Conservation (phyloP, 352 stramenopile genomes). For the Phytophthora capsici region DNA sequence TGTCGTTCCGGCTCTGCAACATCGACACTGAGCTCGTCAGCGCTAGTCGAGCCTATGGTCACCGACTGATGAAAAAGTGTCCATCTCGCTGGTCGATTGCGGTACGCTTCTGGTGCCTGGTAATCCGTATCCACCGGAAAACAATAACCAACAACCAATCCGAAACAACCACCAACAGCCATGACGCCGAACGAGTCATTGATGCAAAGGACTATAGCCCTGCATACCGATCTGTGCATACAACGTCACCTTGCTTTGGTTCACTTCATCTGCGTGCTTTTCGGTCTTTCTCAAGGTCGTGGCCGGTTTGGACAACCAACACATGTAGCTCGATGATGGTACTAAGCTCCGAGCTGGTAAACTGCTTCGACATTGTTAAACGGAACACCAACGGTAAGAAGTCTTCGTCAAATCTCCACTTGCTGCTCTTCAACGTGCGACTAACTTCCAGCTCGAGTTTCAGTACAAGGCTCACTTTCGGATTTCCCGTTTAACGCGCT, state of each 20-base stretch:
- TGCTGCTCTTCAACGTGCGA: constrained; percentile 11
- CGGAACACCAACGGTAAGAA: neutral
- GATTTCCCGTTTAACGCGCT: constrained; percentile 5
- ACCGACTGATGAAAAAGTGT: constrained; percentile 14
- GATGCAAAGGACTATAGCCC: neutral
- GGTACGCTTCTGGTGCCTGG: constrained; percentile 36
- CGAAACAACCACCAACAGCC: neutral
- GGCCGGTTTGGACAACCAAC: neutral
- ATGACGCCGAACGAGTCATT: constrained; percentile 21
- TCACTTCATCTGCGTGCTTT: too few species aligned
- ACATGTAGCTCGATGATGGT: constrained; percentile 5
- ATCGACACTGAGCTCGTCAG: constrained; percentile 12
- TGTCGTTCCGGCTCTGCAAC: constrained; percentile 2
- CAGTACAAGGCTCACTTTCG: constrained; percentile 11
- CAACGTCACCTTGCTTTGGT: neutral
- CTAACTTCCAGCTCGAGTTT: neutral
- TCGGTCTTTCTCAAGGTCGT: neutral
- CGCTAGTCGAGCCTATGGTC: constrained; percentile 13
- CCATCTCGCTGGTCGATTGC: constrained; percentile 8
- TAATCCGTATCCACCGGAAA: constrained; percentile 24
- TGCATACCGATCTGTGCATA: constrained; percentile 1
- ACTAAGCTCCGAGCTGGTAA: constrained; percentile 10
- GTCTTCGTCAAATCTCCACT: constrained; percentile 9
- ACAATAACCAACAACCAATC: too few species aligned
- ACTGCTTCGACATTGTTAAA: neutral